Conservation (phyloP, 768 basidiomycete genomes). For the Mycena floridula region DNA sequence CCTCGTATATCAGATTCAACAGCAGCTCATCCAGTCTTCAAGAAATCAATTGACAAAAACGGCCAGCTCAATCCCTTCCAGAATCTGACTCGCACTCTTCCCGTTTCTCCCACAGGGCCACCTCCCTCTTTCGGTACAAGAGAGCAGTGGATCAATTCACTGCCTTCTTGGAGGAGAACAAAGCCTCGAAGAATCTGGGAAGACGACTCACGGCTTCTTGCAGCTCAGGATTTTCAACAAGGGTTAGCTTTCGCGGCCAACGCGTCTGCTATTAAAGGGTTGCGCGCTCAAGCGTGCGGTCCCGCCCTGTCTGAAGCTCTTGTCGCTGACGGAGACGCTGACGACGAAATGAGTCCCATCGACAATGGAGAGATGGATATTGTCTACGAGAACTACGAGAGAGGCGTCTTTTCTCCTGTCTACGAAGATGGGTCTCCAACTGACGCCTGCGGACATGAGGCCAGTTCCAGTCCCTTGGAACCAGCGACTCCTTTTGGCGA, state of each 20-base stretch:
- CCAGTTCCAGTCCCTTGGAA: slow-evolving; percentile 62
- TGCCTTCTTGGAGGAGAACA: slow-evolving; percentile 66
- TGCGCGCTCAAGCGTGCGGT: slow-evolving; percentile 78
- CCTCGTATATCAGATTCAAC: slow-evolving; percentile 46
- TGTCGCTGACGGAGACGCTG: slow-evolving; percentile 27
- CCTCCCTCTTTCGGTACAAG: slow-evolving; percentile 61
- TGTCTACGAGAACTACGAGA: slow-evolving; percentile 26
- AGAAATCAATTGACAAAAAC: slow-evolving; percentile 42
- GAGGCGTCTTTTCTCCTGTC: slow-evolving; percentile 53
- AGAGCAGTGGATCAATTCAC: slow-evolving; percentile 68
- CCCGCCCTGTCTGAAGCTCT: slow-evolving; percentile 57
- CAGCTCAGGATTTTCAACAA: slow-evolving; percentile 55
- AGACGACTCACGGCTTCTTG: slow-evolving; percentile 33
- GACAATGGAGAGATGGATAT: slow-evolving; percentile 8
- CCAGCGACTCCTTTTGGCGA: slow-evolving; percentile 75
- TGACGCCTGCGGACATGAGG: slow-evolving; percentile 42
- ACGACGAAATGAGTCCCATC: slow-evolving; percentile 40
- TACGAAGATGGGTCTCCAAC: slow-evolving; percentile 63
- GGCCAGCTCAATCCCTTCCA: slow-evolving; percentile 41
- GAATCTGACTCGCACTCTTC: slow-evolving; percentile 50
- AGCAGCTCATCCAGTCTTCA: slow-evolving; percentile 60
- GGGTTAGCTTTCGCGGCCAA: slow-evolving; percentile 76
- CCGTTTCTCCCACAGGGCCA: slow-evolving; percentile 52
- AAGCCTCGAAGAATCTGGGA: slow-evolving; percentile 66
- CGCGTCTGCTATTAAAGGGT: slow-evolving; percentile 82